Evolutionary conservation across 305 asterid species (phyloP), one percentile per base, ranked within the genome.

Genomic region (Fraxinus albicans): DNA sequence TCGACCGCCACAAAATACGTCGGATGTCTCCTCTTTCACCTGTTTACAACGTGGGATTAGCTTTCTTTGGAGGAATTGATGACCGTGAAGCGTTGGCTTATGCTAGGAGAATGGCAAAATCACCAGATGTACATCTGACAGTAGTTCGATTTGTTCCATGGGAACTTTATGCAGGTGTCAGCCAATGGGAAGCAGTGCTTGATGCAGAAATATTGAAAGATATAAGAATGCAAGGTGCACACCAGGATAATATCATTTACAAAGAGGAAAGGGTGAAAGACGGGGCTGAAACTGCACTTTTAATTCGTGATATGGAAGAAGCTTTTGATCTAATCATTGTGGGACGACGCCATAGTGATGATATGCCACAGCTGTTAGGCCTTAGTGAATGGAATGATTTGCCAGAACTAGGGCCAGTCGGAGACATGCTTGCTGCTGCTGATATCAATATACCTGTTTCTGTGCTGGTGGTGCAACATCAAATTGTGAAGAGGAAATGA

Each of bases 361-460:
- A 92, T 8, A 67, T 85, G 10, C 94, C 94, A 0, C 94, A 90
- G 81, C 72, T 94, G 80, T 77, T 88, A 47, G 98, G 98, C 25
- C 90, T 94, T 2, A 89, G 91, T n/a, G 98, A 94, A 80, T 94
- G 98, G 98, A 93, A 81, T 80, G 98, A 94, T 69, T 85, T 94
- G 8, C 97, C 97, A 13, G 98, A 94, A 83, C 83, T 94, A 0
- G 98, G 98, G 0, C 97, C 98, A 0, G 88, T 94, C 0, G 97
- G 98, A n/a, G 98, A 94, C 80, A 93, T 94, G 93, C 92, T 93
- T n/a, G 92, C 97, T 1, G 92, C 94, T 4, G 80, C 91, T 0
- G 97, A 94, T 80, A 75, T 93, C 7, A 84, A 85, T 38, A 86
- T 67, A 23, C 94, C 97, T 0, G 90, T 92, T 13, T 93, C 97